phyloP scores from a whole-genome alignment of 179 eudicot species.

The Gypsophila paniculata region DNA sequence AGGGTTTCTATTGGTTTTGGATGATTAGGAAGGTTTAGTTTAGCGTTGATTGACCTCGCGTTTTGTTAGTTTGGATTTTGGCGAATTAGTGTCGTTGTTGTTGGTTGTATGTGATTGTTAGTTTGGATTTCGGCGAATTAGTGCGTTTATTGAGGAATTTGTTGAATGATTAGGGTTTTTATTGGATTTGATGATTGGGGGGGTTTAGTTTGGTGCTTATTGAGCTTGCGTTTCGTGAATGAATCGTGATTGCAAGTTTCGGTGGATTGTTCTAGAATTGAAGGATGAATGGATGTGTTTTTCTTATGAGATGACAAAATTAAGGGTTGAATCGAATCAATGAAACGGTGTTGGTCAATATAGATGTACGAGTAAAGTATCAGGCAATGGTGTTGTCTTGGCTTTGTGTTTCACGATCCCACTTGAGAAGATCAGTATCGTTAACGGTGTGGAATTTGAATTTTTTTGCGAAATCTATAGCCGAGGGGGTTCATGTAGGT shows the following conservation, averaged over 20 bases:
- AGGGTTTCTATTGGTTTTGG: too few species aligned
- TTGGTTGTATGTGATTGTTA: too few species aligned
- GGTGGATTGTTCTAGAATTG: background rate
- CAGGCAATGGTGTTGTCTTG: background rate
- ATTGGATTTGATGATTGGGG: too few species aligned
- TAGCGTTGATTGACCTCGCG: too few species aligned
- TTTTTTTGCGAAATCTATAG: background rate
- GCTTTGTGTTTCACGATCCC: background rate
- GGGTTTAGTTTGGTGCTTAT: too few species aligned
- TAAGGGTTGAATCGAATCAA: background rate
- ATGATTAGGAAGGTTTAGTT: too few species aligned
- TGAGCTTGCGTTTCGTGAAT: too few species aligned
- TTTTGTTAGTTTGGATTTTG: too few species aligned
- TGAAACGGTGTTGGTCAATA: background rate
- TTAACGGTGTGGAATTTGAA: background rate
- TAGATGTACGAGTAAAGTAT: background rate
- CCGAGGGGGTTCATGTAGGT: background rate
- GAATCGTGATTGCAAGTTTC: background rate
- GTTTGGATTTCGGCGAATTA: too few species aligned
- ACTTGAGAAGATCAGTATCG: background rate
- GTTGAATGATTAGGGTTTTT: too few species aligned
- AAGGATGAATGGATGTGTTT: background rate
- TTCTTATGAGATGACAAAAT: background rate
- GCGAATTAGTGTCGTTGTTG: too few species aligned
- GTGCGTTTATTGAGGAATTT: too few species aligned